Conservation (phyloP, 768 basidiomycete genomes). For the Lactarius indigo region DNA sequence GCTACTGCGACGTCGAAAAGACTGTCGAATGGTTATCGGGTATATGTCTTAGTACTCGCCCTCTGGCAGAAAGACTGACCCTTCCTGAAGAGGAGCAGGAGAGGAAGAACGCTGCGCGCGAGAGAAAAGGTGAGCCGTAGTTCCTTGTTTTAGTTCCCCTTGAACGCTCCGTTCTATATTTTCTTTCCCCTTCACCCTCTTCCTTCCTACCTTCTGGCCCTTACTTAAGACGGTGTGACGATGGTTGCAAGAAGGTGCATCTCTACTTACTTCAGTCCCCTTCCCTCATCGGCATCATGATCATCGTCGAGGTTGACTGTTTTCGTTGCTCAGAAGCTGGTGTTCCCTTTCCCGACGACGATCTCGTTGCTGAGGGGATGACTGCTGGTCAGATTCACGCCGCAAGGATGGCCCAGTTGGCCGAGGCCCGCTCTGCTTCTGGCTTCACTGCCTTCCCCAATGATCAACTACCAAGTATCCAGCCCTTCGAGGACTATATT, state of each 20-base stretch:
- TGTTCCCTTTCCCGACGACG: slow-evolving; percentile 26
- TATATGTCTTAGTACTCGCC: slow-evolving; percentile 43
- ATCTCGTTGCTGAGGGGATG: slow-evolving; percentile 21
- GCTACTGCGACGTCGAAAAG: slow-evolving; percentile 78
- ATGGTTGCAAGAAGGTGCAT: slow-evolving; percentile 28
- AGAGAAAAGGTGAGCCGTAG: slow-evolving; percentile 79
- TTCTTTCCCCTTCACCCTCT: slow-evolving; percentile 32
- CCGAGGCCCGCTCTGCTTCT: slow-evolving; percentile 20
- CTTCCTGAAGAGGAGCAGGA: slow-evolving; percentile 60
- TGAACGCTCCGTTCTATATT: slow-evolving; percentile 26
- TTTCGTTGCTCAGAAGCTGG: slow-evolving; percentile 28
- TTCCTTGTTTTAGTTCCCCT: slow-evolving; percentile 34
- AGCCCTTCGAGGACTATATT: slow-evolving; percentile 38
- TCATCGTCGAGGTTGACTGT: slow-evolving; percentile 28
- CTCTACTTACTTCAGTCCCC: slow-evolving; percentile 22
- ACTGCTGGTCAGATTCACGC: slow-evolving; percentile 21
- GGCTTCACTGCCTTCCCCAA: slow-evolving; percentile 40
- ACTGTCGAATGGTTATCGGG: slow-evolving; percentile 73
- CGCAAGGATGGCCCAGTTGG: slow-evolving; percentile 15
- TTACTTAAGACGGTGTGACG: slow-evolving; percentile 22
- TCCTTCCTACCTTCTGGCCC: slow-evolving; percentile 27
- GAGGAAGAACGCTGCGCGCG: slow-evolving; percentile 55
- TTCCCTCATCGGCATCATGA: slow-evolving; percentile 12
- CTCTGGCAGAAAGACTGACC: not conserved
- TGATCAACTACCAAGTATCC: slow-evolving; percentile 55